These are phyloP conservation scores for Nakazawaea siamensis DNA, from an alignment of 805 yeast genomes.

Conservation along the genomic window DNA sequence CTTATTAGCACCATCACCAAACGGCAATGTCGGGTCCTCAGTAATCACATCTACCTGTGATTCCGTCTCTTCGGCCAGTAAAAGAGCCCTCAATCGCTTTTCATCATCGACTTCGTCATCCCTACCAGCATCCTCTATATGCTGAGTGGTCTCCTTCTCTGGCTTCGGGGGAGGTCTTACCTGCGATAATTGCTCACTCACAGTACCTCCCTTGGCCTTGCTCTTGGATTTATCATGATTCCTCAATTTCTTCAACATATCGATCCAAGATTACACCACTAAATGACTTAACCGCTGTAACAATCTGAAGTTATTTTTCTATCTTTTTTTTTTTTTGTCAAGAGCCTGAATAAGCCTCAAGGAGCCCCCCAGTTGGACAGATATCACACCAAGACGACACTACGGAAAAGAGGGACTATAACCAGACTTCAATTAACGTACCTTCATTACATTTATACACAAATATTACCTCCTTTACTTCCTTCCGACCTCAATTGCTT, in stretches of 20 bases:
- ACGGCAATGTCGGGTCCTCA: conserved; percentile 28
- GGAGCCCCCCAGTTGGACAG: no score
- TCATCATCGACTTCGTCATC: background rate
- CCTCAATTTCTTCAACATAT: conserved; percentile 9
- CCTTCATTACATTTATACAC: no score
- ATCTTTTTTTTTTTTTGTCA: background rate
- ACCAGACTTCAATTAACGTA: no score
- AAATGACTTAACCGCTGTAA: background rate
- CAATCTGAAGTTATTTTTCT: background rate
- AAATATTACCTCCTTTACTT: no score
- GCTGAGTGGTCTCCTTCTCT: conserved; percentile 9
- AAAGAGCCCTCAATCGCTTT: background rate
- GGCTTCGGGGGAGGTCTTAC: background rate
- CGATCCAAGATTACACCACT: no score
- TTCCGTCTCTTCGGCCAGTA: conserved; percentile 16
- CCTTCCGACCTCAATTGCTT: no score
- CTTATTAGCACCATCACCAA: conserved; percentile 62
- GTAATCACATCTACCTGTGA: conserved; percentile 16
- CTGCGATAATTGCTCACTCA: no score
- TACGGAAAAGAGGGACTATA: no score
- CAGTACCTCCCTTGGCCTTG: conserved; percentile 1
- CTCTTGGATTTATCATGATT: conserved; percentile 5
- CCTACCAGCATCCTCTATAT: conserved; percentile 7
- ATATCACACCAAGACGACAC: no score
- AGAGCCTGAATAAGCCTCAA: background rate